A percentile compares a stretch with the other conserved stretches of the same genome.
These are phyloP conservation scores for Silene uniflora DNA, from an alignment of 148 eudicot genomes.

Conservation along the genomic window DNA sequence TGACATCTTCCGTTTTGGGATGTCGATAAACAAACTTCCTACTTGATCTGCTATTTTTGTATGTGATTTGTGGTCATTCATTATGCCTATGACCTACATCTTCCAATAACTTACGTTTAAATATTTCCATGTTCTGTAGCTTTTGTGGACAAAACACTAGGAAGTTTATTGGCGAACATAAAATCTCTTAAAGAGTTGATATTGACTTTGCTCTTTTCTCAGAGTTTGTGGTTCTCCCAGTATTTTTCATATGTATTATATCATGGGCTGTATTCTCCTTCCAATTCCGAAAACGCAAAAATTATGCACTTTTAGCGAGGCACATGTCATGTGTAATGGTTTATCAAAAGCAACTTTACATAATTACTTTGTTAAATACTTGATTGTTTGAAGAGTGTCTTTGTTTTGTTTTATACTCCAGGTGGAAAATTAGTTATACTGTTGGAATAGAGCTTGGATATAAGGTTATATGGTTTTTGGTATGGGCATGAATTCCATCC, in stretches of 20 bases:
- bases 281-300: conserved; percentile 98
- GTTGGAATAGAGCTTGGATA: conserved; percentile 56
- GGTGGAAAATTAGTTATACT: conserved; percentile 70
- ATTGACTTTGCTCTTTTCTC: conserved; percentile 19
- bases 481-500: conserved; percentile 52
- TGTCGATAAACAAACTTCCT: too few species aligned
- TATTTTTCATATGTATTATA: conserved; percentile 57
- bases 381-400: conserved; percentile 2
- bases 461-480: conserved; percentile 49
- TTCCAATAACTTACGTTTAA: too few species aligned
- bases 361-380: neutral
- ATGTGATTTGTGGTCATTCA: too few species aligned
- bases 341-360: conserved; percentile 2
- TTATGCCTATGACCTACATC: too few species aligned
- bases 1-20: too few species aligned
- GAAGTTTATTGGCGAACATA: neutral
- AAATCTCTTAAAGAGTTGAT: neutral
- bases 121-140: too few species aligned
- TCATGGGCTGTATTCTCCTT: conserved; percentile 86
- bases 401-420: conserved; percentile 25
- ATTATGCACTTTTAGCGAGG: conserved; percentile 72
- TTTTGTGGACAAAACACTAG: neutral
- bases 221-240: conserved; percentile 75
- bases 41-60: too few species aligned
- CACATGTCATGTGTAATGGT: conserved; percentile 17